Conservation (phyloP, 371 early-diverging fungal species). For the Mortierella sp. region DNA sequence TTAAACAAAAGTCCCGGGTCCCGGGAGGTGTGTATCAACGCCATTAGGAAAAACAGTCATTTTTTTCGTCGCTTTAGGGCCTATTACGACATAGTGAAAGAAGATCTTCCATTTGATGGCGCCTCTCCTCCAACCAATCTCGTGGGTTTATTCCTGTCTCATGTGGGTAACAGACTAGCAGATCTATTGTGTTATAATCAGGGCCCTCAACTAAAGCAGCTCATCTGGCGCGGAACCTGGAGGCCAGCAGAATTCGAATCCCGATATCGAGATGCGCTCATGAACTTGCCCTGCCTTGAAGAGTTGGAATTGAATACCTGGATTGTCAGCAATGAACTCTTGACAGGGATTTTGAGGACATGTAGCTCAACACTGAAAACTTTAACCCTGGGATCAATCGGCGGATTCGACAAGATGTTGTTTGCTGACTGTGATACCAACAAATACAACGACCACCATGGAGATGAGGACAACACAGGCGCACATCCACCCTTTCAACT, state of each 20-base stretch:
- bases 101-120: not conserved
- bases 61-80: conserved; percentile 2
- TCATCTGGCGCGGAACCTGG: not conserved
- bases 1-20: not conserved
- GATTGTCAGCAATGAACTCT: conserved; percentile 1
- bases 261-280: not conserved
- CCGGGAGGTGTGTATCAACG: not conserved
- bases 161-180: not conserved
- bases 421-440: not conserved
- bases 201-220: conserved; percentile 9
- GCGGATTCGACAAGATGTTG: conserved; percentile 3
- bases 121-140: conserved; percentile 5
- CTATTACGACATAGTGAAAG: not conserved
- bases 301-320: conserved; percentile 4
- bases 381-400: not conserved
- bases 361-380: not conserved
- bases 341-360: not conserved
- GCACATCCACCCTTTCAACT: not conserved
- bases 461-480: not conserved
- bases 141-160: not conserved
- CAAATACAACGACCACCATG: not conserved
- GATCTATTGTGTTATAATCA: not conserved
- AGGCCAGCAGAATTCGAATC: not conserved
- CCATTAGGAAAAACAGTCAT: not conserved
- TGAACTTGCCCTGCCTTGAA: conserved; percentile 9